Base-by-base conservation (phyloP, 164 flowering plant genomes). In the Taxillus chinensis region DNA sequence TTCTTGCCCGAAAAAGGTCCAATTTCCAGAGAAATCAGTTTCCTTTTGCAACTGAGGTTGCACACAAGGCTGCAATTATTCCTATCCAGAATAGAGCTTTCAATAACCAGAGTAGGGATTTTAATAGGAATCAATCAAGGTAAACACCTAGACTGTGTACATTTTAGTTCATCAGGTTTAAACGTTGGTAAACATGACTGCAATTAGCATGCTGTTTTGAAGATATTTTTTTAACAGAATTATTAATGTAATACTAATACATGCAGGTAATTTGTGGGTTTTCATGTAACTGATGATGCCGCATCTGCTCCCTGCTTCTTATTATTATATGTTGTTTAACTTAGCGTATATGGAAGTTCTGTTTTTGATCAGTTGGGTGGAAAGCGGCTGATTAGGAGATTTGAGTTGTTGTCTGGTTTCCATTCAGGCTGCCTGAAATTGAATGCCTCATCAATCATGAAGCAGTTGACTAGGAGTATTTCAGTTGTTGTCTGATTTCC, bases 1-100 rank as follows among this genome's bases (percentile, higher is more conserved):
- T 68, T 41, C 81, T 93, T 69, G 89, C 96, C 48, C 80, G 79
- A 65, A 85, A 84, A 70, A 90, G 99, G 77, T 78, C 97, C 41
- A 88, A 74, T 67, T 89, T 86, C 62, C 85, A 80, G 63, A 82
- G 74, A 16, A 84, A 82, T 57, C 95, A 83, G 64, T 90, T 90
- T 71, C 88, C 95, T 55, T 51, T 86, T 59, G 73, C 96, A 16
- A 55, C 73, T 64, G 92, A 85, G 63, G 85, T 65, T 79, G 95
- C 97, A 42, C 69, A 77, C 71, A 90, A 82, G 74, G 90, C 89
- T 64, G 86, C 82, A 37, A 73, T 51, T 79, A 83, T 78, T 73
- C 87, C 92, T 61, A 54, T 79, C 55, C 79, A 75, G 39, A 79
- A 68, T 75, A 81, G 84, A 69, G 75, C 74, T 68, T 67, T 71